Conservation (phyloP, 2,329 filamentous ascomycete species). For the Calonectria multiphialidica region DNA sequence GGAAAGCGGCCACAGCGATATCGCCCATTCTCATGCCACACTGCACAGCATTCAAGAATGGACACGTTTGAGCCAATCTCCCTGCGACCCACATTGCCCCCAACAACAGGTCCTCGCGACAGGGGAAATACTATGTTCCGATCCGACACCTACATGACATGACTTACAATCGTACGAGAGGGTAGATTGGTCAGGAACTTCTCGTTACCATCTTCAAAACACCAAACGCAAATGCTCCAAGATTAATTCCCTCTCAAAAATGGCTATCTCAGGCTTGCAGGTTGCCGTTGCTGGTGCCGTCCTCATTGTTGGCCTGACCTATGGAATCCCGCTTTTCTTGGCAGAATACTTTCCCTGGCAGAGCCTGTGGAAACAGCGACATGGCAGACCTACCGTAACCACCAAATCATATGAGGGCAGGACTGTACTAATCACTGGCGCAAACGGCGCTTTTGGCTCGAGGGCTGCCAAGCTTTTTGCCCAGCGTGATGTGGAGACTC, state of each 20-base stretch:
- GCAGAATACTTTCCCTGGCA: conserved; percentile 52
- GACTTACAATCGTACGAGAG: conserved; percentile 37
- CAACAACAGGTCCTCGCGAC: neutral
- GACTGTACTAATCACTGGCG: conserved; percentile 51
- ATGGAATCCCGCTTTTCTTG: conserved; percentile 47
- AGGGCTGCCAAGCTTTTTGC: conserved; percentile 52
- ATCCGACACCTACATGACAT: conserved; percentile 20
- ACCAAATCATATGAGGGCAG: conserved; percentile 52
- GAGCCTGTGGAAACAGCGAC: conserved; percentile 47
- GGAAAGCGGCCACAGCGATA: too few species aligned
- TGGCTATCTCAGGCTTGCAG: conserved; percentile 30
- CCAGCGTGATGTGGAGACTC: conserved; percentile 47
- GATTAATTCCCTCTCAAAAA: conserved; percentile 8
- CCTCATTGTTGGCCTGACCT: conserved; percentile 38
- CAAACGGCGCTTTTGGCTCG: conserved; percentile 52
- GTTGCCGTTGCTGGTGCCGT: conserved; percentile 28
- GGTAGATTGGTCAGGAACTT: conserved; percentile 14
- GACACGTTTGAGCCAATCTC: neutral
- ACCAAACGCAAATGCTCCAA: neutral
- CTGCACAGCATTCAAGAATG: neutral
- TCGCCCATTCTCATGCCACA: too few species aligned
- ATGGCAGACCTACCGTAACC: conserved; percentile 47
- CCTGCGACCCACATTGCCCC: neutral
- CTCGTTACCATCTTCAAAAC: conserved; percentile 19
- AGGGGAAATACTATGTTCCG: conserved; percentile 36